Evolutionary conservation across 2,329 filamentous ascomycete genomes (phyloP).

Genomic region (Clonostachys solani): DNA sequence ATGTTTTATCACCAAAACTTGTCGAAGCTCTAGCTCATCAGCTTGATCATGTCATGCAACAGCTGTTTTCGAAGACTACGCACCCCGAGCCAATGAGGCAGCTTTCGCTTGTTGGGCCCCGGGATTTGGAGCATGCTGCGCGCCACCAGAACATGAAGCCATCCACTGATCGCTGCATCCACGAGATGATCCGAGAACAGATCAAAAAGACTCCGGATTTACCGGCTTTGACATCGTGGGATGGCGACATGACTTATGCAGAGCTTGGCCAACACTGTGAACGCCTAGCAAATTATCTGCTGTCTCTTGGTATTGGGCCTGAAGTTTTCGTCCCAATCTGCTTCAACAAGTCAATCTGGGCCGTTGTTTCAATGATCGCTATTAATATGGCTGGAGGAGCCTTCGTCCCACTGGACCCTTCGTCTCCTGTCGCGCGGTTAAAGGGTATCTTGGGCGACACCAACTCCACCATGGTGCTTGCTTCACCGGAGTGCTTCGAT

Average conservation of each 20-base stretch:
- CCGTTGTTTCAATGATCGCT: slow-evolving; percentile 14
- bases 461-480: slow-evolving; percentile 1
- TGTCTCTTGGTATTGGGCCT: not conserved
- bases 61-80: slow-evolving; percentile 2
- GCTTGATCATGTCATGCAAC: slow-evolving; percentile 1
- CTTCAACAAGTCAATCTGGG: slow-evolving; percentile 18
- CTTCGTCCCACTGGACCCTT: slow-evolving; percentile 16
- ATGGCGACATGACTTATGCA: slow-evolving; percentile 8
- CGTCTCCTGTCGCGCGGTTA: slow-evolving; percentile 5
- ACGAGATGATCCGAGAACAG: not conserved
- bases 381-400: slow-evolving; percentile 19
- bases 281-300: slow-evolving; percentile 8
- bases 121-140: not conserved
- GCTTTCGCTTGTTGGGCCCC: not conserved
- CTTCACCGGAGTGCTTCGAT: not conserved
- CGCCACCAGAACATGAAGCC: not conserved
- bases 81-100: not conserved
- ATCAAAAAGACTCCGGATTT: not conserved
- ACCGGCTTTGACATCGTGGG: not conserved
- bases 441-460: slow-evolving; percentile 3
- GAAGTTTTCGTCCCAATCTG: slow-evolving; percentile 12
- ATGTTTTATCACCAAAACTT: not conserved
- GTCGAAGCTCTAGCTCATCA: slow-evolving; percentile 1
- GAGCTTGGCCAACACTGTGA: slow-evolving; percentile 12
- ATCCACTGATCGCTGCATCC: not conserved